phyloP scores from a whole-genome alignment of 176 grass and related monocot species.

The Aegilops tauschii region DNA sequence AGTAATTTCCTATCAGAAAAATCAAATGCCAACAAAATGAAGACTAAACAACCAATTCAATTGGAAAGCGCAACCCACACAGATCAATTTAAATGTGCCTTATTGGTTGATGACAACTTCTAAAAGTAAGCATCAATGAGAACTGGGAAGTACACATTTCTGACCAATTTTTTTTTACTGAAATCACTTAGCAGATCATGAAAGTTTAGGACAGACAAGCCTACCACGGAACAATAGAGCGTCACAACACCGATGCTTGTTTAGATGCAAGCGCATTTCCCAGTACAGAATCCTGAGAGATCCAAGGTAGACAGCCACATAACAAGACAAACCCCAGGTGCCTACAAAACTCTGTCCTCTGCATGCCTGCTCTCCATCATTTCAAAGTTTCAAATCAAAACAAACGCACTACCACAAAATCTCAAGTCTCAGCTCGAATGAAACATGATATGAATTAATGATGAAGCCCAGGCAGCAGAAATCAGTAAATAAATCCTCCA shows the following conservation, averaged over 20 bases:
- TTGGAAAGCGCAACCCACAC: not conserved
- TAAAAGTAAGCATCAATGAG: not conserved
- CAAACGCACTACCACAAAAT: not conserved
- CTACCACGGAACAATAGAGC: not conserved
- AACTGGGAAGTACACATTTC: not conserved
- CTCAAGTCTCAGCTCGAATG: not conserved
- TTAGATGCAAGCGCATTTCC: not conserved
- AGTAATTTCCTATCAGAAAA: not conserved
- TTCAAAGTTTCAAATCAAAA: slow-evolving; percentile 14
- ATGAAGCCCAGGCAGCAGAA: not conserved
- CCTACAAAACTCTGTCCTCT: slow-evolving; percentile 17
- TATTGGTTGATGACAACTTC: not conserved
- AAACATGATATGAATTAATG: not conserved
- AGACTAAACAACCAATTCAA: not conserved
- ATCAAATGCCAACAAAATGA: not conserved
- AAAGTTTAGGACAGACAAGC: not conserved
- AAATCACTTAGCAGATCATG: not conserved
- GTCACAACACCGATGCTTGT: not conserved
- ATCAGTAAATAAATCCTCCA: not conserved
- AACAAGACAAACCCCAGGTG: slow-evolving; percentile 25
- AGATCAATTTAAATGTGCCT: not conserved
- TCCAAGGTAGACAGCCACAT: not conserved
- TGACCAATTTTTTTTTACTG: not conserved
- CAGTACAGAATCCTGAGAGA: not conserved
- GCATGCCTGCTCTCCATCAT: not conserved